Evolutionary conservation across 495 filamentous ascomycete genomes (phyloP).

Genomic region (Podospora tetraspora): DNA sequence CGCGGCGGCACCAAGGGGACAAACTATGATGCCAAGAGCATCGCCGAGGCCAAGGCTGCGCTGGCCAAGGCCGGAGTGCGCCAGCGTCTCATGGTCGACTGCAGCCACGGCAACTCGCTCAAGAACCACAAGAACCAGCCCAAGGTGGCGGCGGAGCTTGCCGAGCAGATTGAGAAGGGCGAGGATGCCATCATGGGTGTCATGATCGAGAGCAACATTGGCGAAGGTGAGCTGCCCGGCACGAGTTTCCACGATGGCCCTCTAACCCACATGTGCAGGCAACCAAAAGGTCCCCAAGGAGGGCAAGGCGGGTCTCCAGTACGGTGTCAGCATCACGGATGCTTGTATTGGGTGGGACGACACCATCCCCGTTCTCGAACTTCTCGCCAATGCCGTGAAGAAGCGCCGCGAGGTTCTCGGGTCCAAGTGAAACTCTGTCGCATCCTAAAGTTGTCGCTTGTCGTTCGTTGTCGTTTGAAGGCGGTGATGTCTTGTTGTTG

Average conservation of each 20-base stretch:
- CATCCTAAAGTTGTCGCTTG: not conserved
- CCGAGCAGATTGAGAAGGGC: constrained; percentile 77
- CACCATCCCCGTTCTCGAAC: constrained; percentile 74
- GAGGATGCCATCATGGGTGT: constrained; percentile 92
- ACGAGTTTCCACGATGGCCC: constrained; percentile 1
- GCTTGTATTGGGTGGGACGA: constrained; percentile 95
- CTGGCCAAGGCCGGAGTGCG: constrained; percentile 33
- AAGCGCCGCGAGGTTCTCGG: constrained; percentile 48
- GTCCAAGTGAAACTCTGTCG: not conserved
- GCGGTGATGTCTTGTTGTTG: not conserved
- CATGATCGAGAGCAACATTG: constrained; percentile 98
- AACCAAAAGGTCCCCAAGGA: constrained; percentile 88
- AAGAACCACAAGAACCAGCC: constrained; percentile 98
- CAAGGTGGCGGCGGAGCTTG: constrained; percentile 78
- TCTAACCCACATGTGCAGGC: constrained; percentile 43
- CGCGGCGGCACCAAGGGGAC: constrained; percentile 89
- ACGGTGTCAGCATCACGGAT: constrained; percentile 96
- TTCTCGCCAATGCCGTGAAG: constrained; percentile 76
- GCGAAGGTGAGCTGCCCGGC: constrained; percentile 60
- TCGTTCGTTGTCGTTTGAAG: not conserved
- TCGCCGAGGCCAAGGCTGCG: constrained; percentile 42
- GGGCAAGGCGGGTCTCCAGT: constrained; percentile 83
- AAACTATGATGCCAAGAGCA: constrained; percentile 86
- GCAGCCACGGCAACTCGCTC: constrained; percentile 91
- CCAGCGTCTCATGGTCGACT: constrained; percentile 92